These are phyloP conservation scores for Clitoria ternatea DNA, from an alignment of 306 rosid species.

Conservation along the genomic window DNA sequence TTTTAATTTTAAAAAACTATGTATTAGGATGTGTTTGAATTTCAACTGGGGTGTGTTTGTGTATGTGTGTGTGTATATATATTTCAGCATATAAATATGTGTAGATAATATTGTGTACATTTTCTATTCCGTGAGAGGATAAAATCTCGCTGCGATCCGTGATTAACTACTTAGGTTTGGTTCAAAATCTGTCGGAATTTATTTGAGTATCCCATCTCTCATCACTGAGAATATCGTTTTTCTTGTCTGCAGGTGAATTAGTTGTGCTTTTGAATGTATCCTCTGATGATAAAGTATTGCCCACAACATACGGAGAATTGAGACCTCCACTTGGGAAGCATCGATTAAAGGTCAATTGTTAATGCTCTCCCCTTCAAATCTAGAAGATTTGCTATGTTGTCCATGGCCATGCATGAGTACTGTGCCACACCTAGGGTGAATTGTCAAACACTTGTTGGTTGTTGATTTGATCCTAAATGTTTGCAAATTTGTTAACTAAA, in stretches of 20 bases:
- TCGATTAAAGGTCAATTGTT: conserved; percentile 77
- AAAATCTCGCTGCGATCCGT: no score
- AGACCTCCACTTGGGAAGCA: conserved; percentile 98
- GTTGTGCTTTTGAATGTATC: conserved; percentile 70
- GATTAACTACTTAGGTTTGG: no score
- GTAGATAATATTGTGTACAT: no score
- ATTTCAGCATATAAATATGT: no score
- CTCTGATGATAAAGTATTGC: conserved; percentile 72
- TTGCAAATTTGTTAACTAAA: not conserved
- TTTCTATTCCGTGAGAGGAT: no score
- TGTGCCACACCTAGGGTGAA: not conserved
- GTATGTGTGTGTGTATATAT: no score
- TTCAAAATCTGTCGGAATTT: conserved; percentile 3
- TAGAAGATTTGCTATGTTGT: not conserved
- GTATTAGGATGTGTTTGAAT: no score
- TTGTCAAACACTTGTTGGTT: not conserved
- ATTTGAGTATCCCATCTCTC: not conserved
- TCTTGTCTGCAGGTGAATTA: conserved; percentile 67
- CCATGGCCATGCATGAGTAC: not conserved
- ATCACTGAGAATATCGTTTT: not conserved
- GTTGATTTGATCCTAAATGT: not conserved
- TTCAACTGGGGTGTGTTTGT: no score
- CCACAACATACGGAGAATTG: conserved; percentile 91
- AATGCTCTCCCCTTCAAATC: not conserved
- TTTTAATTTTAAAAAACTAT: no score